Base-by-base conservation (phyloP, 495 filamentous ascomycete genomes). In the Neurospora sp. region DNA sequence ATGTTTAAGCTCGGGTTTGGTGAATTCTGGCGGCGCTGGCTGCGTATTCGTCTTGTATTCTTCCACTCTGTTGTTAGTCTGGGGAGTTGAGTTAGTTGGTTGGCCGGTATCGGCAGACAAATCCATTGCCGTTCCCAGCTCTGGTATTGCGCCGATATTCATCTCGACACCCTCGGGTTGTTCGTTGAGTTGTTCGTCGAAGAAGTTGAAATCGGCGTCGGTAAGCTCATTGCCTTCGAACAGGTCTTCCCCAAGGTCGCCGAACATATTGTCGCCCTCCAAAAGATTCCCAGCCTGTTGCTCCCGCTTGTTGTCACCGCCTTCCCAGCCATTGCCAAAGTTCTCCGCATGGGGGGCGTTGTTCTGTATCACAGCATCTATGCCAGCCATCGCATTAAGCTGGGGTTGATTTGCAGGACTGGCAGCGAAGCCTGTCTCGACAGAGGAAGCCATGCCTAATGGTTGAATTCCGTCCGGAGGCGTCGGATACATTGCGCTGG, bases 161-260 rank as follows among this genome's bases (percentile, higher is more conserved):
- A 83, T 69, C 39, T 81, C 85, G 6, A 76, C 74, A n/a, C 78
- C 81, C 4, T 72, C 77, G 3, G 83, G 82, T 16, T 83, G 77
- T 37, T 86, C 81, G 48, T 97, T 93, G 72, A 97, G 82, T 20
- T 83, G 77, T 39, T 86, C 81, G 44, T 97, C 93, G 72, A 97
- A 97, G 77, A 96, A 97, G 80, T 88, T 95, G 80, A 97, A 97
- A 78, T 97, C 94, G 3, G 89, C 90, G 72, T 97, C 94, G 2
- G 93, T 94, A 22, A 97, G 88, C n/a, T 90, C 92, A 75, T 89
- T 91, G 27, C 90, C 86, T 27, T 89, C 93, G 80, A 96, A 97
- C 72, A 94, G 87, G 78, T 92, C 90, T 39, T 88, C 91, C 45
- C 89, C 88, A 40, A 92, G 84, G 70, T 93, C 91, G 9, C 87